These are phyloP conservation scores for Umbellularia californica DNA, from an alignment of 164 flowering plant species.

Conservation along the genomic window DNA sequence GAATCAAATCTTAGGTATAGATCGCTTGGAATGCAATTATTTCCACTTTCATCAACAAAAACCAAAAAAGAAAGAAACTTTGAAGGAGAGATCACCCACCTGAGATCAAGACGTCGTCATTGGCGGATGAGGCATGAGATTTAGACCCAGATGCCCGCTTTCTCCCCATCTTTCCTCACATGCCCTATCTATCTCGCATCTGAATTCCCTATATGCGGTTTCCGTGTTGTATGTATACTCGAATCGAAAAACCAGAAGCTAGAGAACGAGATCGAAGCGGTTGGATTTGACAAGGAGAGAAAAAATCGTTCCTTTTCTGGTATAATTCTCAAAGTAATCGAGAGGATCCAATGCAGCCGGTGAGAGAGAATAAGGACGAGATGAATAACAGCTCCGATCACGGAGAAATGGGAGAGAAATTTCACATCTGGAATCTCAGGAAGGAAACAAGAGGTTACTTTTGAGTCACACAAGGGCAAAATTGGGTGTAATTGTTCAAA, in stretches of 20 bases:
- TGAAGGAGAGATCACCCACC: background rate
- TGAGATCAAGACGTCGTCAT: background rate
- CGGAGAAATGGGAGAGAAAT: background rate
- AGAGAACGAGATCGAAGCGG: background rate
- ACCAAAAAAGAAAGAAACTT: too few relatives aligned
- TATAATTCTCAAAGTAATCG: too few relatives aligned
- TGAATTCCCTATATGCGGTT: background rate
- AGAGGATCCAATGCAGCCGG: background rate
- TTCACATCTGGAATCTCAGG: background rate
- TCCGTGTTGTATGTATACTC: background rate
- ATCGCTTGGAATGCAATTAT: too few relatives aligned
- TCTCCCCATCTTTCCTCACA: constrained; percentile 1
- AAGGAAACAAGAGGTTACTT: too few relatives aligned
- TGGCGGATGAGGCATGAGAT: background rate
- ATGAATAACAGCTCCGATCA: too few relatives aligned
- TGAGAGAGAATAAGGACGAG: background rate
- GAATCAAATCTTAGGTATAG: too few relatives aligned
- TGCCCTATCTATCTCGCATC: background rate
- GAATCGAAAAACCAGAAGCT: background rate
- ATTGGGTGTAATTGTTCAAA: too few relatives aligned
- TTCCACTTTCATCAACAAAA: too few relatives aligned
- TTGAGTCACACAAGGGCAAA: too few relatives aligned
- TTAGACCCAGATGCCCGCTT: background rate
- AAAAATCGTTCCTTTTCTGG: too few relatives aligned
- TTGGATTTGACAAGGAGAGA: background rate